Base-by-base conservation (phyloP, 352 stramenopile species). In the Phytophthora aleatoria region DNA sequence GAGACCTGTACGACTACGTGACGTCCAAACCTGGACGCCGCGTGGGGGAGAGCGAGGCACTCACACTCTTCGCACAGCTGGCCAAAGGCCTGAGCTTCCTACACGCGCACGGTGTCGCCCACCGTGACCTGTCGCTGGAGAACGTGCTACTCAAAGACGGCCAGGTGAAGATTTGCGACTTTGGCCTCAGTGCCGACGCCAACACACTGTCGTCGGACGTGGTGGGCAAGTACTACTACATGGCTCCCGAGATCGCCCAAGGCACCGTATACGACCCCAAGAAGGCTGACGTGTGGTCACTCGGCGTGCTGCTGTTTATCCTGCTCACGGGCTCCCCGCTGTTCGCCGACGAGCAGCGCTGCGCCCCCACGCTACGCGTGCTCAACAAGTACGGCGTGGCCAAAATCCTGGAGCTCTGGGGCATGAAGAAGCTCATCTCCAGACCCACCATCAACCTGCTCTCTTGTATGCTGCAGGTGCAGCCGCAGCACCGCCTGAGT, bases 241-340 rank as follows among this genome's bases (percentile, higher is more conserved):
- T 88, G 80, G 80, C 83, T 9, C 83, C 80, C 0, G 83, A 91
- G 58, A 67, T 90, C 26, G 16, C 52, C 0, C 38, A 58, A 7
- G 68, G 48, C 8, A 51, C 62, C 11, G 24, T 45, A 13, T 89
- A 87, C 70, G 72, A 85, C 62, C 68, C 80, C 0, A 73, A 70
- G 38, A 64, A 81, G 57, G 85, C 85, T 6, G 85, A 94, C 50
- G 73, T 94, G 20, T 94, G 85, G 85, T 94, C 85, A 55, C 74
- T 94, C 28, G 85, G 85, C 53, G 77, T 94, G 35, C 83, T 94
- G 73, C 60, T 94, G 9, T 94, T 94, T 53, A 87, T 92, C 67
- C 81, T 94, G 71, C 69, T 92, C 13, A 76, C 79, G 1, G 81
- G 81, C 0, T 82, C 79, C 6, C 79, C 77, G 28, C 59, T 87